These are phyloP conservation scores for Lagenaria siceraria DNA, from an alignment of 306 rosid species.

Conservation along the genomic window DNA sequence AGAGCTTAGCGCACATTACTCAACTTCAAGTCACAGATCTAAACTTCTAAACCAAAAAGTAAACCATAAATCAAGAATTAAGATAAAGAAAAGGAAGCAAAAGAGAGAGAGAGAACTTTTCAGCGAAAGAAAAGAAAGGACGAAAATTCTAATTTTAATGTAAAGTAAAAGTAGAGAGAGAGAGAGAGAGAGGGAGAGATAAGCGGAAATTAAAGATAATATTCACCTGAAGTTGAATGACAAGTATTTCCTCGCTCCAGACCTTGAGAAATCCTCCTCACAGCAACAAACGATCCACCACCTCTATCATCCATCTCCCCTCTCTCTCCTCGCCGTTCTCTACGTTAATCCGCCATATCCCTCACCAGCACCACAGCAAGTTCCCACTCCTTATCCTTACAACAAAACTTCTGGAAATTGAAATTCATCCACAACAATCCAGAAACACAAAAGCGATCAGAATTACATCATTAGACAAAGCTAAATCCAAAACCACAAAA, in stretches of 20 bases:
- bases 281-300: conserved; percentile 94
- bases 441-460: neutral
- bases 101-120: neutral
- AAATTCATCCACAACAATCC: neutral
- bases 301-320: conserved; percentile 79
- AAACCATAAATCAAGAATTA: neutral
- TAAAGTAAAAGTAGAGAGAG: conserved; percentile 2
- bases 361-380: neutral
- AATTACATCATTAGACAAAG: neutral
- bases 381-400: neutral
- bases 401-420: neutral
- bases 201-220: neutral
- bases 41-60: conserved; percentile 12
- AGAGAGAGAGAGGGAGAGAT: neutral
- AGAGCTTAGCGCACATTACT: conserved; percentile 15
- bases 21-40: conserved; percentile 33
- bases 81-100: neutral
- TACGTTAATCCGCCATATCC: conserved; percentile 11
- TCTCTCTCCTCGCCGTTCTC: neutral
- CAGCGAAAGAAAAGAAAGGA: conserved; percentile 14
- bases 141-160: neutral
- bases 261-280: conserved; percentile 87
- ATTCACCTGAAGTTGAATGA: conserved; percentile 74
- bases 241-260: conserved; percentile 77
- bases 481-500: neutral